Evolutionary conservation across 305 asterid species (phyloP), one percentile per base, ranked within the genome.

Genomic region (Rubia peregrina): DNA sequence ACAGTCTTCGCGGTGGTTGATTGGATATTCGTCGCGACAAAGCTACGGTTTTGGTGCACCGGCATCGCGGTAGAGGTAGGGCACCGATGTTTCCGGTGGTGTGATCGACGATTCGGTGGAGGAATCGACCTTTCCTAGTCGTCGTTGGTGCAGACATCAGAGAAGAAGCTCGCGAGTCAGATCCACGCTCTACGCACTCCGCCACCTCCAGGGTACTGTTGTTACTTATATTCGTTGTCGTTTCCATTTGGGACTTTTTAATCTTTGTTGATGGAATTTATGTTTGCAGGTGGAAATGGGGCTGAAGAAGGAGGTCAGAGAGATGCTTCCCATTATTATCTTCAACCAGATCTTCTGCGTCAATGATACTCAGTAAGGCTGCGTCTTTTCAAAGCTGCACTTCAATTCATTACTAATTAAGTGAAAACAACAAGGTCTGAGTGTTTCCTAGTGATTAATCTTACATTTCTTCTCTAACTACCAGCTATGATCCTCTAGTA

Each of bases 281-380:
- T 26, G 36, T 22, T 0, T 21, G 36, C 75, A 89, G 94, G 83
- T 86, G 85, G 94, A 87, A 75, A 42, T 85, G 84, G 97, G 97
- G 49, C 46, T 90, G 80, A 87, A 83, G 83, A 89, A 89, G 84
- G 97, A 89, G 81, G 79, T 90, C 73, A 81, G 97, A 75, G 94
- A 89, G 87, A 86, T 90, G 96, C 82, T 90, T 41, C 97, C 97
- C 56, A 79, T 90, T 73, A 72, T 89, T 66, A 86, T 88, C 30
- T 90, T 84, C 86, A 87, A 80, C 62, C 84, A 89, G 75, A 90
- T 90, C 76, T 90, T 87, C 44, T 83, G 86, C 69, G 96, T 90
- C 78, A 87, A 78, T 62, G 94, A 89, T 67, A 74, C 90, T 4
- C 87, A 67, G 97, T 90, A 79, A 84, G 96, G 26, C 14, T 9